Evolutionary conservation across 345 rosid genomes (phyloP), one percentile per base, ranked within the genome.

Genomic region (Gossypium australe): DNA sequence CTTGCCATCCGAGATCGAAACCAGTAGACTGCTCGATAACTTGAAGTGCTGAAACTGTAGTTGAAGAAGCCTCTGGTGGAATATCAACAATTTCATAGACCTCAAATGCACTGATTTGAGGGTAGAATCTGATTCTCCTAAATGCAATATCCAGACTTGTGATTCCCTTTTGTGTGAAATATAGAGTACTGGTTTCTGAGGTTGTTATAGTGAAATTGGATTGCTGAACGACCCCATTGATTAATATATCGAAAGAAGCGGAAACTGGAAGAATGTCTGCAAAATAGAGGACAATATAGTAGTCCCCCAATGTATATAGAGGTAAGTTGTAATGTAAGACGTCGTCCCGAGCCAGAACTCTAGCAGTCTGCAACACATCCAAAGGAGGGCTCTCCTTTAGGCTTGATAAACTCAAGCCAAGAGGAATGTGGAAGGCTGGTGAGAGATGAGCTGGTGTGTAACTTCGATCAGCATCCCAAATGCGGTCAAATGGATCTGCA

Each of bases 1-100:
- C 97, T 85, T 87, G 83, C 98, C 98, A 94, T 43, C 85, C 85
- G 29, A 94, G 89, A 84, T 92, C 94, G 14, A 89, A 79, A 34
- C 93, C 92, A 2, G 89, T 84, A 41, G 84, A 87, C 75, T 92
- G 92, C 79, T 92, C 89, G 49, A 94, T 92, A 80, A 94, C 97
- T 80, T 90, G 87, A 80, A 92, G 97, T 64, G 98, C 94, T 0
- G 93, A 92, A 77, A 90, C 98, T 88, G 94, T 94, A 62, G 97
- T 92, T 72, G 97, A 88, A 56, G 98, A 89, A 79, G 91, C 86
- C 82, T 90, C 92, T 9, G 56, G 72, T 70, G 94, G 97, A 73
- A 87, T 86, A 74, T 87, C 88, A 52, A 90, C 72, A 47, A 89
- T 83, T 79, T 89, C 76, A 47, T 88, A 89, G 18, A 94, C 91